These are phyloP conservation scores for Rhodotorula taiwanensis DNA, from an alignment of 768 basidiomycete genomes.

Conservation along the genomic window DNA sequence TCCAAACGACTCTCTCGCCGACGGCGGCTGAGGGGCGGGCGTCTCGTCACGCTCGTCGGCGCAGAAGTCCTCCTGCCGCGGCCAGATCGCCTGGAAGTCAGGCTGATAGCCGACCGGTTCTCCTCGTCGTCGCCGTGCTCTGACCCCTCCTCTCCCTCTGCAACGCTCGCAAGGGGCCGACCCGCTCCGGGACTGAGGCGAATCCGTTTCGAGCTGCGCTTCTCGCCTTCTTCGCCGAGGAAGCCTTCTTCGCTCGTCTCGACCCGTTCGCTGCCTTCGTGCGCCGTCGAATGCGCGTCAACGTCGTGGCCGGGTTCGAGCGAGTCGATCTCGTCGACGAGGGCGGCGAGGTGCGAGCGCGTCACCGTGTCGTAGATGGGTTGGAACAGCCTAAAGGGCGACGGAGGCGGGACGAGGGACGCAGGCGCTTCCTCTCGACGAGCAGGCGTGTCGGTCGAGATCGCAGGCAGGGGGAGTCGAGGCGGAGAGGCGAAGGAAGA, in stretches of 20 bases:
- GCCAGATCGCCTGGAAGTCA: too few relatives aligned
- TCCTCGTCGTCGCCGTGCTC: too few relatives aligned
- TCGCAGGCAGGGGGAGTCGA: constrained; percentile 7
- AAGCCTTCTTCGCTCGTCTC: constrained; percentile 26
- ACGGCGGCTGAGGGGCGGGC: neutral
- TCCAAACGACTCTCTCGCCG: neutral
- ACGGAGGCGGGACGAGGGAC: neutral
- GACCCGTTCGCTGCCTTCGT: neutral
- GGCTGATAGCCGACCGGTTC: too few relatives aligned
- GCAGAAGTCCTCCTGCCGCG: too few relatives aligned
- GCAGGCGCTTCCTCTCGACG: neutral
- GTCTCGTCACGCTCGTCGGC: neutral
- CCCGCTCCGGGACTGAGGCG: constrained; percentile 57
- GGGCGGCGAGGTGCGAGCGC: constrained; percentile 81
- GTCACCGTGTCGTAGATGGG: constrained; percentile 96
- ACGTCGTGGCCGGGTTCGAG: constrained; percentile 1
- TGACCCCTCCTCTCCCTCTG: neutral
- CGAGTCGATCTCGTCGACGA: constrained; percentile 85
- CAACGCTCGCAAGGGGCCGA: too few relatives aligned
- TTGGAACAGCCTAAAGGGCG: constrained; percentile 59
- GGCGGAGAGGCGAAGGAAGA: neutral
- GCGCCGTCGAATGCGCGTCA: neutral
- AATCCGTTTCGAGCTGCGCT: constrained; percentile 66
- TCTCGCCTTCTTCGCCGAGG: constrained; percentile 27
- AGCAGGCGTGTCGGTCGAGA: neutral